Evolutionary conservation across 805 yeast genomes (phyloP).

Genomic region (Kluyveromyces aestuarii): DNA sequence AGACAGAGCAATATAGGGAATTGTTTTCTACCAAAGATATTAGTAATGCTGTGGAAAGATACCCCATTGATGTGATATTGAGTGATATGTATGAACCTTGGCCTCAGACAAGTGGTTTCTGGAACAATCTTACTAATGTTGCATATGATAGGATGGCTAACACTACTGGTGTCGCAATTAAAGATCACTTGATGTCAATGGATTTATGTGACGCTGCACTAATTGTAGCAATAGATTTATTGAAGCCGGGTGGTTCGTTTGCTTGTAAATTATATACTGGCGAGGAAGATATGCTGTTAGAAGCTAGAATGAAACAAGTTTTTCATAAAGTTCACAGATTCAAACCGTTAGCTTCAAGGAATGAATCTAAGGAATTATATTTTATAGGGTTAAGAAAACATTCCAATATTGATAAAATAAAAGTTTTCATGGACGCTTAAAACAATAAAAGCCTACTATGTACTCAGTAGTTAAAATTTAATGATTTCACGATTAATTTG

Average conservation of each 20-base stretch:
- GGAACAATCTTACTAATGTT: slow-evolving; percentile 62
- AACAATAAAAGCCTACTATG: neutral
- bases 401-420: slow-evolving; percentile 32
- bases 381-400: slow-evolving; percentile 56
- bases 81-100: slow-evolving; percentile 79
- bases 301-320: slow-evolving; percentile 43
- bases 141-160: slow-evolving; percentile 89
- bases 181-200: slow-evolving; percentile 77
- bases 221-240: slow-evolving; percentile 59
- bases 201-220: slow-evolving; percentile 89
- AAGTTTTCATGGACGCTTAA: slow-evolving; percentile 30
- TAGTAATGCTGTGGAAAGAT: slow-evolving; percentile 8
- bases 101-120: slow-evolving; percentile 41
- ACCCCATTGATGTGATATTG: slow-evolving; percentile 54
- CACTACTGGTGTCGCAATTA: slow-evolving; percentile 71
- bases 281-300: slow-evolving; percentile 59
- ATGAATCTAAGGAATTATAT: slow-evolving; percentile 75
- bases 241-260: slow-evolving; percentile 61
- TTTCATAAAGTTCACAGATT: slow-evolving; percentile 57
- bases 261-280: slow-evolving; percentile 86
- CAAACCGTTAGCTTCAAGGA: slow-evolving; percentile 77
- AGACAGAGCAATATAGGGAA: slow-evolving; percentile 23
- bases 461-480: neutral
- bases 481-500: neutral
- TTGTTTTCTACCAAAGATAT: slow-evolving; percentile 12